Base-by-base conservation (phyloP, 768 basidiomycete species). In the Ephemerocybe angulata region DNA sequence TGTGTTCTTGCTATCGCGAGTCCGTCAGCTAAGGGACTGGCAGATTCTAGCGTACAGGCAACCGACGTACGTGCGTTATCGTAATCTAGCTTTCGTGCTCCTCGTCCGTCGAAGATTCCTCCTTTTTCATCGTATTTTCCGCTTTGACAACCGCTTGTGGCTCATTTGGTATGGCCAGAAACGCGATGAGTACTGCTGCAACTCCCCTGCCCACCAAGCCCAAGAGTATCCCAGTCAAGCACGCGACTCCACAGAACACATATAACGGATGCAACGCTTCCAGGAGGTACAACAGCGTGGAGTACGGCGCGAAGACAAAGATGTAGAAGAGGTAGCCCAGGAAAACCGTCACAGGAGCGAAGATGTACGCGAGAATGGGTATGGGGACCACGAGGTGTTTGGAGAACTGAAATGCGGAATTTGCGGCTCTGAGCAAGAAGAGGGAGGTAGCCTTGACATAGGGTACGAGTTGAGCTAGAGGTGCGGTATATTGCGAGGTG, bases 221-320 rank as follows among this genome's bases (percentile, higher is more conserved):
- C 1, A 84, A 41, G 19, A 75, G 17, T 10, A 66, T 68, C 5
- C 83, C 83, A 8, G 72, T 71, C 48, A 85, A 77, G 57, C 79
- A 82, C 1, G 84, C 83, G 1, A 80, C 75, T 1, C 81, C 81
- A 35, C 72, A 75, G 55, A 85, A 77, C 13, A 83, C 75, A 58
- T 85, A 85, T 30, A 84, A 49, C 0, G 84, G 84, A 44, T 79
- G 82, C 1, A 84, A 49, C 10, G 74, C 71, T 6, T 77, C 72
- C 17, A 77, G 63, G 25, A 78, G 53, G 62, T 70, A 75, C 5
- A 66, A 47, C 21, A 68, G 57, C 31, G 76, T 62, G 12, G 62
- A 58, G 59, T 76, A 78, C 0, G 86, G 86, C 21, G 72, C 69
- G 58, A 70, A 65, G 2, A 87, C 37, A 52, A 79, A 68, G 22